Evolutionary conservation across 1,284 basidiomycete species (phyloP).

Genomic region (Prillingera fragicola): DNA sequence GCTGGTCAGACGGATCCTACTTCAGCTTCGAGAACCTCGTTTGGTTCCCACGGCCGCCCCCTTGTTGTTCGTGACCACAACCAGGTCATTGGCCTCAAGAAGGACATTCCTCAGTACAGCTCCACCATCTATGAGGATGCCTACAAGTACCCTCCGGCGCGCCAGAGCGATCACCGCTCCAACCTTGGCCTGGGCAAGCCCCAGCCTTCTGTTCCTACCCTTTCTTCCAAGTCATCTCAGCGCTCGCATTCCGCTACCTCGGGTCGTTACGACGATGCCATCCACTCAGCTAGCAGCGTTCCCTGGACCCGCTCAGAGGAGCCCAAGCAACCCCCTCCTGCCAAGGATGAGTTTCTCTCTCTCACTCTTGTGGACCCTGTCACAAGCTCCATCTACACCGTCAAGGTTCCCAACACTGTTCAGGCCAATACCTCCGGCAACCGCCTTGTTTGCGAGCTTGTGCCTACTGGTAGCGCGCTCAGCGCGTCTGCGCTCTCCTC

Average conservation of each 20-base stretch:
- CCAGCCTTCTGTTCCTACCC: constrained; percentile 10
- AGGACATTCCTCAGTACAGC: background rate
- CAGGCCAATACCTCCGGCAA: background rate
- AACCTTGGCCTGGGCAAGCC: constrained; percentile 15
- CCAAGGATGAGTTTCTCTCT: background rate
- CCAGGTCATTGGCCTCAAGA: constrained; percentile 31
- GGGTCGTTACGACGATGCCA: constrained; percentile 5
- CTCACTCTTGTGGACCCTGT: constrained; percentile 14
- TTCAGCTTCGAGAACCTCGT: background rate
- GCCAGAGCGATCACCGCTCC: constrained; percentile 3
- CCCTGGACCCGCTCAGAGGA: constrained; percentile 1
- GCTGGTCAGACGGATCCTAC: constrained; percentile 1
- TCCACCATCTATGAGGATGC: background rate
- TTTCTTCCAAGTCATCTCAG: constrained; percentile 8
- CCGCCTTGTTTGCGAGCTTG: background rate
- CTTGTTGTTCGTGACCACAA: constrained; percentile 27
- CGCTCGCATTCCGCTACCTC: background rate
- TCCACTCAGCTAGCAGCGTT: constrained; percentile 9
- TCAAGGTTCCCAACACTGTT: constrained; percentile 11
- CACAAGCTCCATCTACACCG: constrained; percentile 13
- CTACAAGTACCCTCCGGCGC: background rate
- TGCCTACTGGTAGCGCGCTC: constrained; percentile 1
- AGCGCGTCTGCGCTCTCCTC: constrained; percentile 2
- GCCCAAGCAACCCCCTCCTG: background rate
- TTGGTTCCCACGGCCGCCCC: constrained; percentile 12